Base-by-base conservation (phyloP, 2,329 filamentous ascomycete genomes). In the Hypoxylon sp. region DNA sequence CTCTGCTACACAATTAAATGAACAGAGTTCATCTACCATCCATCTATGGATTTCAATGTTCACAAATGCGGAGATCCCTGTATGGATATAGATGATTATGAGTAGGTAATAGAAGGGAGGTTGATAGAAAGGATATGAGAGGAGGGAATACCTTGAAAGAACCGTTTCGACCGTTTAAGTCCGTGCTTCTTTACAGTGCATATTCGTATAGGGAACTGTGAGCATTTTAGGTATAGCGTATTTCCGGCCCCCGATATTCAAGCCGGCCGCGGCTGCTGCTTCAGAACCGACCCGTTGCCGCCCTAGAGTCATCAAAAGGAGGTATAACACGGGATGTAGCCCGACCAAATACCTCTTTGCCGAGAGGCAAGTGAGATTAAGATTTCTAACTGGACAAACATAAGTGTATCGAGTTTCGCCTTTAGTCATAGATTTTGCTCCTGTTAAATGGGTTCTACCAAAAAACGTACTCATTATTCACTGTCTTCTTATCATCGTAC, bases 61-160 rank as follows among this genome's bases (percentile, higher is more conserved):
- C 16, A 23, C 12, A 41, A 29, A 27, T n/a, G 23, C 50, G 50
- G 50, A 37, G 34, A 53, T 53, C 34, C 34, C 50, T 23, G 30
- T n/a, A 30, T 54, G 37, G 23, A 14, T 32, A 39, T 16, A 30
- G 6, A 16, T 39, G 3, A 1, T 12, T 34, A 16, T 39, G n/a
- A 39, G 34, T 39, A 39, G n/a, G 3, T 16, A n/a, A 16, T 16
- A 1, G 3, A 7, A 39, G 14, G 5, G 16, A 41, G 37, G 16
- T 41, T 21, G n/a, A 41, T 21, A 21, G 8, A 19, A 41, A 11
- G 16, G 8, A 16, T 1, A 21, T 41, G 7, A 19, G 16, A 21
- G 16, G 16, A 11, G 16, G 16, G n/a, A 41, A 21, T 21, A 41
- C 8, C 8, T 21, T 19, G 37, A 41, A 41, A 14, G 30, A n/a